phyloP scores from a whole-genome alignment of 129 eudicot species.

The Artemisia annua region DNA sequence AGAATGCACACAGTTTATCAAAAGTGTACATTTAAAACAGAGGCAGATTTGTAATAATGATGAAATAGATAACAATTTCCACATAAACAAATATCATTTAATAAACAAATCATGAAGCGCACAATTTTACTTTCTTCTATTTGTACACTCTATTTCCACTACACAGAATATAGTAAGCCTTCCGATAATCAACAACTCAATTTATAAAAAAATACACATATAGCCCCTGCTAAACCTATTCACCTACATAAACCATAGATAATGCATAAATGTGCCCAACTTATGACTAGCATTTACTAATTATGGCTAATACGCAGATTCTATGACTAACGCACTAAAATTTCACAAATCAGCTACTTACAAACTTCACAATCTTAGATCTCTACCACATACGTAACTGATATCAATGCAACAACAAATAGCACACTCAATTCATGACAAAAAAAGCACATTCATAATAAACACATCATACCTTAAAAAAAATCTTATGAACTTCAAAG shows the following conservation, averaged over 20 bases:
- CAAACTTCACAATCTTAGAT: no score
- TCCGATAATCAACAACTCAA: neutral
- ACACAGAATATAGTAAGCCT: neutral
- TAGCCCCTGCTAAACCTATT: neutral
- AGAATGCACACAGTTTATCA: neutral
- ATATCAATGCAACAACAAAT: no score
- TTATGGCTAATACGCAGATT: no score
- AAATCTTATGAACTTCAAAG: no score
- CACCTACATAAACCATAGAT: constrained; percentile 13
- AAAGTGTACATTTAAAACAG: neutral
- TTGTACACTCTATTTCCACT: neutral
- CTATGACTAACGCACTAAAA: neutral
- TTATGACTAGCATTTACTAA: neutral
- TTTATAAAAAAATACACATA: neutral
- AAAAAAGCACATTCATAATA: no score
- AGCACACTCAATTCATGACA: no score
- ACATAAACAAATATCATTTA: no score
- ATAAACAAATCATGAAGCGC: no score
- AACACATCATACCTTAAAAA: no score
- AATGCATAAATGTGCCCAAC: constrained; percentile 18
- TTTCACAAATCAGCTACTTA: neutral
- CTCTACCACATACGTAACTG: no score
- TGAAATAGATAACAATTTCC: neutral
- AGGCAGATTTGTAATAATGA: neutral
- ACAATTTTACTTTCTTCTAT: no score